Evolutionary conservation across 495 filamentous ascomycete species (phyloP).

Genomic region (Mytilinidion resinicola): DNA sequence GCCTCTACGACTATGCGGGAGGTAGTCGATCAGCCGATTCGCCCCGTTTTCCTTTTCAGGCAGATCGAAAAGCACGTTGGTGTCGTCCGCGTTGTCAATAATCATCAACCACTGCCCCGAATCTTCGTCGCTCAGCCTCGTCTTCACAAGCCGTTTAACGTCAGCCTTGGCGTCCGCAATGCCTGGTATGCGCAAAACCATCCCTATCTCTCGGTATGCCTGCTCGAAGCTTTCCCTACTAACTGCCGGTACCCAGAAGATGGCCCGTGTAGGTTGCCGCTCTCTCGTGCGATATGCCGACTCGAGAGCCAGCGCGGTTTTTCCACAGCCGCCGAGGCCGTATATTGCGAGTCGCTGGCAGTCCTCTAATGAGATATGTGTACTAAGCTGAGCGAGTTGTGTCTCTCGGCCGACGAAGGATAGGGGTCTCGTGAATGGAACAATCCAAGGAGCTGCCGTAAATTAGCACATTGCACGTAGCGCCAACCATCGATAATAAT

Average conservation of each 20-base stretch:
- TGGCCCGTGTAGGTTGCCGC: neutral
- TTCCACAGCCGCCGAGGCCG: constrained; percentile 3
- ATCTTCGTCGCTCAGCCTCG: neutral
- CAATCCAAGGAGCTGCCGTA: too few relatives aligned
- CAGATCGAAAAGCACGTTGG: neutral
- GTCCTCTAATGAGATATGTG: too few relatives aligned
- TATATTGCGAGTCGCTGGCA: neutral
- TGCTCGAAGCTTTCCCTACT: neutral
- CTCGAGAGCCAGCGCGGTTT: neutral
- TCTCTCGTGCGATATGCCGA: neutral
- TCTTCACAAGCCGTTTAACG: constrained; percentile 3
- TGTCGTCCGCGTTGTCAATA: constrained; percentile 25
- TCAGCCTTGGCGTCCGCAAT: constrained; percentile 3
- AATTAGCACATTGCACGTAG: too few relatives aligned
- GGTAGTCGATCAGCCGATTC: constrained; percentile 6
- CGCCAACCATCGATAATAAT: too few relatives aligned
- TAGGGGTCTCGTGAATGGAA: too few relatives aligned
- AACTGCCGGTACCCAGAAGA: neutral
- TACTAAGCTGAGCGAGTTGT: too few relatives aligned
- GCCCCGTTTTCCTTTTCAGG: neutral
- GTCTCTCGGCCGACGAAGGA: too few relatives aligned
- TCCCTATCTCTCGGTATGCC: neutral
- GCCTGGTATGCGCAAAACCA: neutral
- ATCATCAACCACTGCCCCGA: constrained; percentile 11
- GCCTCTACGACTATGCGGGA: constrained; percentile 15